Evolutionary conservation across 192 early-diverging fungal genomes (phyloP), one percentile per base, ranked within the genome.

Genomic region (Phycomyces blakesleeanus): DNA sequence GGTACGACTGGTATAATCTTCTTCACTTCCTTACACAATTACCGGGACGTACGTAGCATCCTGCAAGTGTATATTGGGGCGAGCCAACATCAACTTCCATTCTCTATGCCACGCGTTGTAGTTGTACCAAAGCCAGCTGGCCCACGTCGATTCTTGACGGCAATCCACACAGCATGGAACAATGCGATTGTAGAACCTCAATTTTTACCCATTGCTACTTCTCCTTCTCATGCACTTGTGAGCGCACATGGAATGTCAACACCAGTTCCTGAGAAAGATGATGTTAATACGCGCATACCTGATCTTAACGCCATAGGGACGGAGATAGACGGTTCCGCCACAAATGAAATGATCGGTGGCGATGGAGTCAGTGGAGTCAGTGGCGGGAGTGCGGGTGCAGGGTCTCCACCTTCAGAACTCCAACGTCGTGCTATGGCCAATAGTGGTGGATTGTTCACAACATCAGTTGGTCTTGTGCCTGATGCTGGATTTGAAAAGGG

Each of bases 121-220:
- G 81, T 87, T 7, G 71, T 87, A 26, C 81, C 85, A 11, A 87
- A 87, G 55, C 85, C 85, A 4, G 83, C 80, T 26, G 85, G 85
- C 11, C 85, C 85, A 11, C 67, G 83, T 6, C 65, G 83, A 16
- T 78, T 83, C 25, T 55, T 87, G 47, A 81, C 79, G 0, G 83
- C 83, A 1, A 66, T 87, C 14, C 83, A 83, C 59, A 82, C 81
- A 5, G 79, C 83, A 11, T 76, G 78, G 42, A 74, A 80, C 58
- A 76, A 75, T 27, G 76, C 77, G 1, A 67, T 83, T 3, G 68
- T 83, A 1, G 77, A 84, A 50, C 79, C 79, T 5, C 67, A 76
- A 15, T 81, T 81, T 51, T 68, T 77, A 16, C 81, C 80, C 8
- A 85, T 83, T 38, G 82, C 83, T 0, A 82, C 80, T 0, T 77